These are phyloP conservation scores for Corymbia calophylla DNA, from an alignment of 441 rosid species.

Conservation along the genomic window DNA sequence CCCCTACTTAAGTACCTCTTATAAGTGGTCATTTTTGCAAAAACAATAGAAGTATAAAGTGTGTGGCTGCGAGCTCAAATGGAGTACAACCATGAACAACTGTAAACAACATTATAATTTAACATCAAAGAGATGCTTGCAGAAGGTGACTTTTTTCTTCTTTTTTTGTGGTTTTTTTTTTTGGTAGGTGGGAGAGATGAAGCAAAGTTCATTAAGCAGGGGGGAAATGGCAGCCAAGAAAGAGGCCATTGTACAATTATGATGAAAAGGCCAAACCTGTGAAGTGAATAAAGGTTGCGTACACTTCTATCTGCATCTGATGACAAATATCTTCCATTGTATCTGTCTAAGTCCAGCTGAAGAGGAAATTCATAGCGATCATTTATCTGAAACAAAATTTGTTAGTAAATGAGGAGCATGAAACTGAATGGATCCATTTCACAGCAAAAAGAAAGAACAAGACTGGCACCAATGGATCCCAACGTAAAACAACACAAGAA, in stretches of 20 bases:
- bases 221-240: background rate
- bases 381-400: slow-evolving; percentile 49
- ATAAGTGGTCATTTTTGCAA: no score
- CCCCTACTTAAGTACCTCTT: no score
- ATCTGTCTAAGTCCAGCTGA: slow-evolving; percentile 87
- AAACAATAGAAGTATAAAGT: no score
- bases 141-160: no score
- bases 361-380: slow-evolving; percentile 93
- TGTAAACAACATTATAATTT: no score
- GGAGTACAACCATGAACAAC: no score
- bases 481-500: no score
- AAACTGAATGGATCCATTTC: background rate
- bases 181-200: background rate
- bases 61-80: no score
- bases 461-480: background rate
- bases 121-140: no score
- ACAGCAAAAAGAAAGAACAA: background rate
- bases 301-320: slow-evolving; percentile 84
- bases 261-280: slow-evolving; percentile 35
- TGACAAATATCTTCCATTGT: slow-evolving; percentile 68
- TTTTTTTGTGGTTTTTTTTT: no score
- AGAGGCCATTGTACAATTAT: background rate
- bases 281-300: slow-evolving; percentile 86
- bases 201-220: background rate
- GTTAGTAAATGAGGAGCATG: background rate